Evolutionary conservation across 2,329 filamentous ascomycete species (phyloP).

Genomic region (Aureobasidium lini): DNA sequence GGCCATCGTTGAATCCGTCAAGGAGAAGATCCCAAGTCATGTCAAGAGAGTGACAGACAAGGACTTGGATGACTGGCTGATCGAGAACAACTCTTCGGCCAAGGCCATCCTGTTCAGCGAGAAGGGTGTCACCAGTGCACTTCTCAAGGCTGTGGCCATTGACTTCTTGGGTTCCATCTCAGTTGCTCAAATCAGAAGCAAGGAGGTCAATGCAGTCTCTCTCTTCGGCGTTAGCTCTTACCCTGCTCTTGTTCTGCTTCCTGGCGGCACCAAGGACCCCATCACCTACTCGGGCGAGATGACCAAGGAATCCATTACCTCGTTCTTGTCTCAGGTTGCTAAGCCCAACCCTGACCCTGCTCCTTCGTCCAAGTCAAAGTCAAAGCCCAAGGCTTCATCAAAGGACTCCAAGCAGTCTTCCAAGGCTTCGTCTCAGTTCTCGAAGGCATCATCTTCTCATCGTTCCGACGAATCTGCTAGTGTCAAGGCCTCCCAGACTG

Average conservation of each 20-base stretch:
- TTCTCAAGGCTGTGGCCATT: slow-evolving; percentile 78
- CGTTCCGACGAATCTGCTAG: slow-evolving; percentile 42
- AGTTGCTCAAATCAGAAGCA: slow-evolving; percentile 76
- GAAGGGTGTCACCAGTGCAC: slow-evolving; percentile 78
- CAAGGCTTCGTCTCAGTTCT: slow-evolving; percentile 42
- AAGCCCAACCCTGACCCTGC: slow-evolving; percentile 72
- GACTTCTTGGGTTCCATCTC: slow-evolving; percentile 77
- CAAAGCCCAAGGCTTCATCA: slow-evolving; percentile 36
- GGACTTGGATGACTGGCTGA: slow-evolving; percentile 67
- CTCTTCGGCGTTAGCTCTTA: slow-evolving; percentile 71
- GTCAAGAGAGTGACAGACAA: slow-evolving; percentile 76
- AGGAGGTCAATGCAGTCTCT: slow-evolving; percentile 64
- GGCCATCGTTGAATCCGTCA: slow-evolving; percentile 76
- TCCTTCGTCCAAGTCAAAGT: slow-evolving; percentile 36
- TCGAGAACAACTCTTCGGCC: slow-evolving; percentile 57
- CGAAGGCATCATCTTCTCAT: slow-evolving; percentile 45
- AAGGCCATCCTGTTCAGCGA: slow-evolving; percentile 92
- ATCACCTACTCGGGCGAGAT: slow-evolving; percentile 74
- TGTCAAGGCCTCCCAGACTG: slow-evolving; percentile 41
- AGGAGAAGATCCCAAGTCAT: slow-evolving; percentile 84
- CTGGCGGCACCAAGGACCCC: slow-evolving; percentile 59
- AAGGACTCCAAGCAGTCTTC: slow-evolving; percentile 40
- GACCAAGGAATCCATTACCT: slow-evolving; percentile 73
- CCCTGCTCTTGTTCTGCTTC: slow-evolving; percentile 73
- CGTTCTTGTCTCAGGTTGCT: slow-evolving; percentile 74